Conservation (phyloP, 2,329 filamentous ascomycete species). For the Aspergillus tamarii region DNA sequence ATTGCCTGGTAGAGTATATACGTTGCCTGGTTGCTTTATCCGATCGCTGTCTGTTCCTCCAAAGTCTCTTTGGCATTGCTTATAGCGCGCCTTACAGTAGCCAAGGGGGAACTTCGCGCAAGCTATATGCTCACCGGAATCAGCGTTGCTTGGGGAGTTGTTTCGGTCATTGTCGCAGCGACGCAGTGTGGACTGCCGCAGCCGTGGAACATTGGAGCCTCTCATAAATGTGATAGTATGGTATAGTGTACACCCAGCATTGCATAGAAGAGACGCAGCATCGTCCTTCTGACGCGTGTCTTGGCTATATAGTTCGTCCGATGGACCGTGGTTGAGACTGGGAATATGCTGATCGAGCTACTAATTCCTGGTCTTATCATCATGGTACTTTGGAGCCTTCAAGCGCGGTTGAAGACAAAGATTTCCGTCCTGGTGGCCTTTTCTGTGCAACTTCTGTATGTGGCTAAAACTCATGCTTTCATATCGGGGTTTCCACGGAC, state of each 20-base stretch:
- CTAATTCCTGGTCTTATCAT: conserved; percentile 4
- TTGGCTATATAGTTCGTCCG: background rate
- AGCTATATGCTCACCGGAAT: background rate
- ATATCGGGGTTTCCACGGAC: too few species aligned
- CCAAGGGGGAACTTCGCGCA: background rate
- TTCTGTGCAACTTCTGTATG: background rate
- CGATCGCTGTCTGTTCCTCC: background rate
- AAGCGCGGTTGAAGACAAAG: background rate
- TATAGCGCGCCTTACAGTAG: background rate
- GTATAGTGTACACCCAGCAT: background rate
- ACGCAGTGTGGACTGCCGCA: background rate
- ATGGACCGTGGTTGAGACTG: background rate
- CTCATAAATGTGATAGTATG: background rate
- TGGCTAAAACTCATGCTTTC: too few species aligned
- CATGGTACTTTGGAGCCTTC: background rate
- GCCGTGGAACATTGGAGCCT: background rate
- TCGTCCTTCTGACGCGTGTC: background rate
- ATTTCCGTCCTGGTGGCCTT: background rate
- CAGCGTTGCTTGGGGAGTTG: background rate
- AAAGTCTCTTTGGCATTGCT: background rate
- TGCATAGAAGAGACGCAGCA: too few species aligned
- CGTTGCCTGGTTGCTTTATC: conserved; percentile 2
- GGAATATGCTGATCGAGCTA: background rate
- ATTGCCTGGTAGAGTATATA: background rate
- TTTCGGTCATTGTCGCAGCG: background rate